Base-by-base conservation (phyloP, 768 basidiomycete genomes). In the Serendipita sp. region DNA sequence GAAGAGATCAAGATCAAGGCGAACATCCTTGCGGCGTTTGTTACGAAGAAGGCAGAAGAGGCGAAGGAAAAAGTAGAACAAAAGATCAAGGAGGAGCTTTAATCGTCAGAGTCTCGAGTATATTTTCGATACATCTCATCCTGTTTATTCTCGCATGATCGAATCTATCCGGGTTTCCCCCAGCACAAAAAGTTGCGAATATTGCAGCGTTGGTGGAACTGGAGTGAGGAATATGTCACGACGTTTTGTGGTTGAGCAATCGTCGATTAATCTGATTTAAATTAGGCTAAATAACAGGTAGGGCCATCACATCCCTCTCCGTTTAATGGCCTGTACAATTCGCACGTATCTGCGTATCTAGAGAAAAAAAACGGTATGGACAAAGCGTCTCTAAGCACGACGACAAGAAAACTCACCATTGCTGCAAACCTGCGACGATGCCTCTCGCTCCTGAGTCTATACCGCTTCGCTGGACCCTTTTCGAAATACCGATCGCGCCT, bases 1-100 rank as follows among this genome's bases (percentile, higher is more conserved):
- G 96, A 99, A 71, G 92, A 97, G 76, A 85, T 97, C 71, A 88
- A 90, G 75, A 81, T 88, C 72, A 97, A 95, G 77, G 80, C 83
- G 63, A 98, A 98, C 76, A 82, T 98, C 69, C 80, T 92, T 55
- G 72, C 75, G 15, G 81, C 87, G 0, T 91, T 91, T 65, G 71
- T 71, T 33, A 71, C 63, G 6, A 68, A 75, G 62, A 73, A 75
- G 66, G 69, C 67, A 10, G 70, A 67, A 44, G 66, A 69, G 31
- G 64, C 31, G 27, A 64, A 40, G 55, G 62, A 43, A 18, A 65
- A 64, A 45, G 36, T 50, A 11, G 52, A 15, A 29, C 15, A 53
- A 29, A 60, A 60, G 55, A 63, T 66, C 4, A 69, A 66, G 8
- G 60, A 8, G 1, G 53, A 67, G 63, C 48, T 71, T 13, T 69